Evolutionary conservation across 2,329 filamentous ascomycete species (phyloP).

Genomic region (Sporothrix variecibatus): DNA sequence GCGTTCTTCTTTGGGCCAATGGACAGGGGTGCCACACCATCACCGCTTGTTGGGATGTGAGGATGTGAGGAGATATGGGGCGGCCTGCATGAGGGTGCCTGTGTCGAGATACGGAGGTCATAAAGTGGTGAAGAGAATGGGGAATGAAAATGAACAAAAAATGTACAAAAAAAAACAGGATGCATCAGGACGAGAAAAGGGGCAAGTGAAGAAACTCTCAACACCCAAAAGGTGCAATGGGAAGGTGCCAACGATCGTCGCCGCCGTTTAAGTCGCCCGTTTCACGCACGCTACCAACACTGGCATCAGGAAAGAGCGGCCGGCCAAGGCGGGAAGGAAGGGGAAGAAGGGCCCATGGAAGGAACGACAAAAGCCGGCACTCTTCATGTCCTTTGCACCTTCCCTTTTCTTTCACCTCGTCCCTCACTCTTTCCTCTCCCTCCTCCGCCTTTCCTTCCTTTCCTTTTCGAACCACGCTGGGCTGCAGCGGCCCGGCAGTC

Average conservation of each 20-base stretch:
- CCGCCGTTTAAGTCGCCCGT: background rate
- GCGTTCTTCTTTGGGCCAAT: background rate
- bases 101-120: background rate
- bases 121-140: background rate
- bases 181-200: background rate
- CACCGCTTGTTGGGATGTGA: conserved; percentile 23
- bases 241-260: background rate
- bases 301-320: conserved; percentile 3
- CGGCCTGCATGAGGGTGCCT: background rate
- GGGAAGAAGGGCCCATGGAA: conserved; percentile 5
- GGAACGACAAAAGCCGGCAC: conserved; percentile 9
- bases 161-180: background rate
- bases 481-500: conserved; percentile 21
- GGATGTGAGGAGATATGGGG: background rate
- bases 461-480: background rate
- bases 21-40: conserved; percentile 20
- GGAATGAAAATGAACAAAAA: background rate
- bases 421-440: background rate
- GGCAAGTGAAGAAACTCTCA: background rate
- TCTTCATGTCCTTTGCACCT: background rate
- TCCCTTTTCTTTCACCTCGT: background rate
- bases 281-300: background rate
- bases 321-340: conserved; percentile 6
- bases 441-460: background rate
- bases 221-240: background rate